phyloP scores from a whole-genome alignment of 1,284 basidiomycete species.

The Kalmanozyma brasiliensis region DNA sequence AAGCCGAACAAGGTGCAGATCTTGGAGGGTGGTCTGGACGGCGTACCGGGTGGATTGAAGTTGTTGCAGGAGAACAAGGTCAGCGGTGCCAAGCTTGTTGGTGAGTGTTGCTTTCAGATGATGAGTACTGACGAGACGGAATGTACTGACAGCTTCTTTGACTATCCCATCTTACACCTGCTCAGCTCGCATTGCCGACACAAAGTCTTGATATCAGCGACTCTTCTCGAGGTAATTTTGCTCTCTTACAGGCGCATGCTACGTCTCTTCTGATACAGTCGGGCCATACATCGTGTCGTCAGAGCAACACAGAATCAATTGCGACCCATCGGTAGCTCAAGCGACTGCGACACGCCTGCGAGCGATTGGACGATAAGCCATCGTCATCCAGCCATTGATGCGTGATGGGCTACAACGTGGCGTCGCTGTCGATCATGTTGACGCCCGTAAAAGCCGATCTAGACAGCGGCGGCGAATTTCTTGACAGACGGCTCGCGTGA shows the following conservation, averaged over 20 bases:
- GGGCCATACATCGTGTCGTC: too few species aligned
- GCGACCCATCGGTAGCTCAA: too few species aligned
- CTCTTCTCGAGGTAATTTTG: too few species aligned
- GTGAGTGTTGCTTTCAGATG: slow-evolving; percentile 25
- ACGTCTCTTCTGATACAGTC: too few species aligned
- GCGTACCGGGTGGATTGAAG: slow-evolving; percentile 50
- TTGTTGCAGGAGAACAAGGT: slow-evolving; percentile 54
- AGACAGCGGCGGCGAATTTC: slow-evolving; percentile 4
- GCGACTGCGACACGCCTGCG: not conserved
- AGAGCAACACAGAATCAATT: too few species aligned
- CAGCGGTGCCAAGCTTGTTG: slow-evolving; percentile 68
- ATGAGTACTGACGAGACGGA: not conserved
- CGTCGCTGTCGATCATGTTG: not conserved
- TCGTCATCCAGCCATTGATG: not conserved
- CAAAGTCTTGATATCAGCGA: slow-evolving; percentile 19
- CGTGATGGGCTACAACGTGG: not conserved
- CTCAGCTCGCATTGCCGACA: slow-evolving; percentile 32
- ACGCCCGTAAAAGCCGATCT: slow-evolving; percentile 20
- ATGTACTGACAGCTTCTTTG: slow-evolving; percentile 1
- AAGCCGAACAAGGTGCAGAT: slow-evolving; percentile 53
- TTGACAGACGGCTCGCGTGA: not conserved
- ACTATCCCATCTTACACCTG: not conserved
- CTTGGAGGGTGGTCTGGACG: slow-evolving; percentile 51
- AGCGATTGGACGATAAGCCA: slow-evolving; percentile 14
- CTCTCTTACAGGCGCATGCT: too few species aligned